phyloP scores from a whole-genome alignment of 116 monocot genomes.

The Phalaenopsis hybrid region DNA sequence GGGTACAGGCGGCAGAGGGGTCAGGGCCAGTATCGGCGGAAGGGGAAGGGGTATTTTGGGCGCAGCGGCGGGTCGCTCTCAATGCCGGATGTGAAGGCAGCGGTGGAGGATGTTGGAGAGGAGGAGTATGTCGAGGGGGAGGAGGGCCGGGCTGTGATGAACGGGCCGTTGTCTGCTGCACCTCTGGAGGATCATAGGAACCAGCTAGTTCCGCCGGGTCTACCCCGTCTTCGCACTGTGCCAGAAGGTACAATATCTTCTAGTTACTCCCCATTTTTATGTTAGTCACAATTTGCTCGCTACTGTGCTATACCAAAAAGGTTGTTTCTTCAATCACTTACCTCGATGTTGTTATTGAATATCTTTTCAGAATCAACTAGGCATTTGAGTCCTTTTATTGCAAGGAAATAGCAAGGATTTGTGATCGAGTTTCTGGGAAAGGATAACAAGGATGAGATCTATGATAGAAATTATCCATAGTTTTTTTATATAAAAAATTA shows the following conservation, averaged over 20 bases:
- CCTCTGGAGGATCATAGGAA: constrained; percentile 19
- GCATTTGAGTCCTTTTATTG: background rate
- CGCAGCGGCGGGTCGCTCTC: constrained; percentile 36
- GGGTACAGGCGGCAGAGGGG: background rate
- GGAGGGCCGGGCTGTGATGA: constrained; percentile 10
- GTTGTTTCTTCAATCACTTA: background rate
- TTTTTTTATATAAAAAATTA: no score
- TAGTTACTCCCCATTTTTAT: background rate
- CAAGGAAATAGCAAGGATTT: no score
- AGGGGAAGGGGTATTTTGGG: constrained; percentile 22
- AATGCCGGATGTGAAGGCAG: constrained; percentile 48
- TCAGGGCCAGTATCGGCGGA: constrained; percentile 11
- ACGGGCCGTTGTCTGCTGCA: constrained; percentile 16
- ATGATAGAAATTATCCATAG: no score
- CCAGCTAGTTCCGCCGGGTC: constrained; percentile 49
- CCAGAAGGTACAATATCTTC: constrained; percentile 43
- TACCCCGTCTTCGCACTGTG: constrained; percentile 64
- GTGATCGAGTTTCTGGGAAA: no score
- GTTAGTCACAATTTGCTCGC: background rate
- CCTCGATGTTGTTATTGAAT: background rate
- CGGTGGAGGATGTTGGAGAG: constrained; percentile 16
- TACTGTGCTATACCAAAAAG: background rate
- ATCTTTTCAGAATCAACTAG: background rate
- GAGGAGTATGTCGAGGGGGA: constrained; percentile 27
- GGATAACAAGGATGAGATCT: no score